These are phyloP conservation scores for Monilinia fructigena DNA, from an alignment of 2,329 filamentous ascomycete genomes.

Conservation along the genomic window DNA sequence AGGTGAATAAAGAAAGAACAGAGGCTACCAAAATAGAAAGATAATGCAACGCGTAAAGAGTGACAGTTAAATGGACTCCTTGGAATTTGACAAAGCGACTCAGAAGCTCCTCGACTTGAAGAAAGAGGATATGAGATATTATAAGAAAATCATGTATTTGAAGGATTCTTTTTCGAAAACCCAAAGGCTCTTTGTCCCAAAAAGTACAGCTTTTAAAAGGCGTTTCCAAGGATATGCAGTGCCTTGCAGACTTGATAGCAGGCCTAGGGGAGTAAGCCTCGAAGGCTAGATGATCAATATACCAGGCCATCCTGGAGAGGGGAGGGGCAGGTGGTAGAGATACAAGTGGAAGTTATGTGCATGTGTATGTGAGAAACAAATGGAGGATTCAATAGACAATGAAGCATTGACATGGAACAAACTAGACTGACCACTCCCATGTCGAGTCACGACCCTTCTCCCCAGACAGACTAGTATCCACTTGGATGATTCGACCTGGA, in stretches of 20 bases:
- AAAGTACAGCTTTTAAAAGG: conserved; percentile 1
- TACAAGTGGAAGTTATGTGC: neutral
- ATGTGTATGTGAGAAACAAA: conserved; percentile 1
- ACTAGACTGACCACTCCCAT: conserved; percentile 5
- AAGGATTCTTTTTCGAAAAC: neutral
- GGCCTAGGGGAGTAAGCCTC: conserved; percentile 11
- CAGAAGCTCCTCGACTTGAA: conserved; percentile 8
- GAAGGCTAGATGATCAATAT: neutral
- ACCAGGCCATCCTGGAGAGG: conserved; percentile 3
- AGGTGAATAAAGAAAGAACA: neutral
- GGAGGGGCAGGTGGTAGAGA: conserved; percentile 2
- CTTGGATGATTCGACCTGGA: conserved; percentile 13
- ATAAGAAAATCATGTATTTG: conserved; percentile 4
- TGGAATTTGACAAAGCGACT: conserved; percentile 11
- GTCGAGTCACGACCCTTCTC: neutral
- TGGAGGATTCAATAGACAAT: conserved; percentile 11
- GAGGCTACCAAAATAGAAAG: conserved; percentile 22
- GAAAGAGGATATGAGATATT: conserved; percentile 17
- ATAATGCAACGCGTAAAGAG: conserved; percentile 38
- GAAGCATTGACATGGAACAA: conserved; percentile 7
- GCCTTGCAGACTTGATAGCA: conserved; percentile 13
- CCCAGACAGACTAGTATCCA: conserved; percentile 8
- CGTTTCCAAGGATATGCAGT: conserved; percentile 2
- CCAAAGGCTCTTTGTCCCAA: conserved; percentile 12
- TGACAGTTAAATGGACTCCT: conserved; percentile 31